These are phyloP conservation scores for Vigna radiata DNA, from an alignment of 306 rosid species.

Conservation along the genomic window DNA sequence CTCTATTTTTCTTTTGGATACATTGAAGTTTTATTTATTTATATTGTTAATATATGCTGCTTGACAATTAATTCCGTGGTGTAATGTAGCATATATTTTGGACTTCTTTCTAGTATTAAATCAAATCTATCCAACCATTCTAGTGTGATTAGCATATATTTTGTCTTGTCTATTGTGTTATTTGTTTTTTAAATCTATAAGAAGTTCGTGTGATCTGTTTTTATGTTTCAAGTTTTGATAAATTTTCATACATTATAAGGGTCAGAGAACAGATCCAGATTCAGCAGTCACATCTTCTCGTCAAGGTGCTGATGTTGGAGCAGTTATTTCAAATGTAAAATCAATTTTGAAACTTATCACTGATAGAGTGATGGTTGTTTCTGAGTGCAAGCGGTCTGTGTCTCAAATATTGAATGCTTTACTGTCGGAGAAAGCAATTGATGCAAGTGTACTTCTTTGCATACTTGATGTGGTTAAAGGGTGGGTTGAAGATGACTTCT, in stretches of 20 bases:
- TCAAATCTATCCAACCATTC: neutral
- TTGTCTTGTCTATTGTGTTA: constrained; percentile 8
- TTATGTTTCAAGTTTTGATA: constrained; percentile 26
- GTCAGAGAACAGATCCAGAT: constrained; percentile 90
- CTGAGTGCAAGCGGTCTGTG: constrained; percentile 82
- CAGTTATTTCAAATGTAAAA: constrained; percentile 82
- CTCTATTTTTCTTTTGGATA: constrained; percentile 11
- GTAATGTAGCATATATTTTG: neutral
- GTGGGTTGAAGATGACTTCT: constrained; percentile 91
- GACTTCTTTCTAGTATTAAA: neutral
- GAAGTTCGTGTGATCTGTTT: neutral
- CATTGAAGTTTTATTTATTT: constrained; percentile 13
- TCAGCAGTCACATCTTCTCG: constrained; percentile 90
- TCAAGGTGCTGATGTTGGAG: constrained; percentile 86
- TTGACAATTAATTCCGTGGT: constrained; percentile 15
- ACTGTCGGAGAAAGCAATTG: constrained; percentile 93
- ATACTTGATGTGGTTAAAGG: constrained; percentile 96
- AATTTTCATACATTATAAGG: constrained; percentile 56
- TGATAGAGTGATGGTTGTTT: constrained; percentile 90
- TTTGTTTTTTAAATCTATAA: constrained; percentile 17
- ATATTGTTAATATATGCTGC: neutral
- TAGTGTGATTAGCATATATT: constrained; percentile 20
- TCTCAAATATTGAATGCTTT: constrained; percentile 88
- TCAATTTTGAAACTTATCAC: constrained; percentile 85
- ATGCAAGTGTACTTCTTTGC: constrained; percentile 94